These are phyloP conservation scores for Tylopilus sp. DNA, from an alignment of 768 basidiomycete genomes.

Conservation along the genomic window DNA sequence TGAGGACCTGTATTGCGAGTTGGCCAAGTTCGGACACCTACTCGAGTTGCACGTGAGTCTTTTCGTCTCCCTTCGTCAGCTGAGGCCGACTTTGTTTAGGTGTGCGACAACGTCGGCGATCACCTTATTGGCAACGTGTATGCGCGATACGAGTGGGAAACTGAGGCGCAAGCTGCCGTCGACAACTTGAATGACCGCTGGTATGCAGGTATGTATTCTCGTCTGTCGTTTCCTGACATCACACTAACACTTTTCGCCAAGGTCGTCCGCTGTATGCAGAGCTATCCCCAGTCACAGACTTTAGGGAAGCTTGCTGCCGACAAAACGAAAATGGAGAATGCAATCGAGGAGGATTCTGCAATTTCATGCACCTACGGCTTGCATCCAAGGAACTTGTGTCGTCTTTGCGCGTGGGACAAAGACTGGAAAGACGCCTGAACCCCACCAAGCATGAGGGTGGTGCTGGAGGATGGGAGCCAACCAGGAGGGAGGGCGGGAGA, in stretches of 20 bases:
- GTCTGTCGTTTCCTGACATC: slow-evolving; percentile 1
- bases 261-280: slow-evolving; percentile 96
- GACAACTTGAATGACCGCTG: slow-evolving; percentile 93
- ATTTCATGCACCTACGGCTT: slow-evolving; percentile 95
- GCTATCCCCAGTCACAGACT: slow-evolving; percentile 96
- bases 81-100: slow-evolving; percentile 38
- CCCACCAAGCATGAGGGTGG: slow-evolving; percentile 61
- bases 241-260: slow-evolving; percentile 29
- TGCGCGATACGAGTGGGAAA: slow-evolving; percentile 98
- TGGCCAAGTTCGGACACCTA: slow-evolving; percentile 93
- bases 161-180: slow-evolving; percentile 91
- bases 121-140: slow-evolving; percentile 98
- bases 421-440: slow-evolving; percentile 74
- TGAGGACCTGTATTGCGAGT: slow-evolving; percentile 92
- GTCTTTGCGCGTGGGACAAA: slow-evolving; percentile 77
- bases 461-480: slow-evolving; percentile 83
- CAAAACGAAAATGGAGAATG: slow-evolving; percentile 99
- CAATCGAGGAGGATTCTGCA: slow-evolving; percentile 97
- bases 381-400: slow-evolving; percentile 82
- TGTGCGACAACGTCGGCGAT: slow-evolving; percentile 99
- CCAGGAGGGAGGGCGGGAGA: slow-evolving; percentile 59
- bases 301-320: slow-evolving; percentile 96
- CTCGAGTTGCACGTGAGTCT: slow-evolving; percentile 85
- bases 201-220: slow-evolving; percentile 76
- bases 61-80: background rate